Evolutionary conservation across 768 basidiomycete species (phyloP).

Genomic region (Podaxis pistillaris): DNA sequence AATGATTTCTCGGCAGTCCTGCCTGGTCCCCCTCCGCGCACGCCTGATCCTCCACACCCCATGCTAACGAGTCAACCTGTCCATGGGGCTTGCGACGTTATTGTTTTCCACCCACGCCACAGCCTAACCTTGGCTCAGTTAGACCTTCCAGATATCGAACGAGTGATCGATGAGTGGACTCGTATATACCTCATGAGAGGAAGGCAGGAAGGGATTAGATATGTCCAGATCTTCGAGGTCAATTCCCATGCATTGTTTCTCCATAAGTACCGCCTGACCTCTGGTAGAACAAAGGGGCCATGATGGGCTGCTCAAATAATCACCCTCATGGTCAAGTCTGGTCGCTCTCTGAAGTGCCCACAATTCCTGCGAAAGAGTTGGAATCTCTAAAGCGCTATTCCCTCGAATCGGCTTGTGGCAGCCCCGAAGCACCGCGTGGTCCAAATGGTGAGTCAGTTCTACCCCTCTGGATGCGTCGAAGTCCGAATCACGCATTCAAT

Average conservation of each 20-base stretch:
- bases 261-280: slow-evolving; percentile 1
- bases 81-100: slow-evolving; percentile 82
- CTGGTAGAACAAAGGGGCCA: slow-evolving; percentile 80
- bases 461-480: background rate
- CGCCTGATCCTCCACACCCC: slow-evolving; percentile 55
- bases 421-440: slow-evolving; percentile 52
- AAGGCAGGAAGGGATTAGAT: slow-evolving; percentile 62
- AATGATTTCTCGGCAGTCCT: slow-evolving; percentile 86
- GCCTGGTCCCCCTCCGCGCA: slow-evolving; percentile 53
- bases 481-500: slow-evolving; percentile 3
- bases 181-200: slow-evolving; percentile 61
- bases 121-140: slow-evolving; percentile 81
- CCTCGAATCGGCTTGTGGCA: slow-evolving; percentile 25
- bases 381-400: slow-evolving; percentile 52
- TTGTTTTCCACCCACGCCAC: slow-evolving; percentile 85
- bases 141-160: slow-evolving; percentile 50
- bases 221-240: slow-evolving; percentile 92
- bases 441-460: slow-evolving; percentile 35
- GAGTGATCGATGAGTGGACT: slow-evolving; percentile 74
- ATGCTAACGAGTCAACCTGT: slow-evolving; percentile 65
- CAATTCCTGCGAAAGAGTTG: slow-evolving; percentile 68
- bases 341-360: slow-evolving; percentile 73
- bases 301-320: slow-evolving; percentile 95
- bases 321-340: slow-evolving; percentile 93
- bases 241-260: slow-evolving; percentile 10